Conservation (phyloP, 768 basidiomycete genomes). For the Leccinum disarticulatum region DNA sequence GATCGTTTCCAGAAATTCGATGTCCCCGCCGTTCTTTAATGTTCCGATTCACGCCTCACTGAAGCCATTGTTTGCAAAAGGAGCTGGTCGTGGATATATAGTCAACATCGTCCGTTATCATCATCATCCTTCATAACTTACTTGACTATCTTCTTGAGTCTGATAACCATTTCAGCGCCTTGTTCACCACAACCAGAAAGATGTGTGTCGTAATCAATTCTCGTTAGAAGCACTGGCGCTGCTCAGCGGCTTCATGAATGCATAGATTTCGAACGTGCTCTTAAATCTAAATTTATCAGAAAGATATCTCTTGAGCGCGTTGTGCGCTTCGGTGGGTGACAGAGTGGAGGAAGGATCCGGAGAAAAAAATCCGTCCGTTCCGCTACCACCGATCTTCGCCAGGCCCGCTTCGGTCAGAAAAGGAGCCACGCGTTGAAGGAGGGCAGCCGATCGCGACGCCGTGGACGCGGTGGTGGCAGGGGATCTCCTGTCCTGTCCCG, state of each 20-base stretch:
- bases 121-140: constrained; percentile 23
- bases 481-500: constrained; percentile 3
- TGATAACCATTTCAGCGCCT: constrained; percentile 18
- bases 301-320: constrained; percentile 43
- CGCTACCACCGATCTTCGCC: constrained; percentile 41
- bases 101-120: constrained; percentile 7
- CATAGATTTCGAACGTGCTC: constrained; percentile 42
- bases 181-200: neutral
- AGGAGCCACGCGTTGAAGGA: constrained; percentile 35
- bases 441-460: constrained; percentile 15
- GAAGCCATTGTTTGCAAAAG: constrained; percentile 40
- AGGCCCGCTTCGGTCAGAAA: constrained; percentile 48
- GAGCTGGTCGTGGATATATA: constrained; percentile 28
- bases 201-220: constrained; percentile 39
- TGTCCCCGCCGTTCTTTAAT: constrained; percentile 37
- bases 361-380: constrained; percentile 44
- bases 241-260: constrained; percentile 38
- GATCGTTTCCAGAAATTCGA: constrained; percentile 43
- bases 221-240: constrained; percentile 40
- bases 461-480: constrained; percentile 1
- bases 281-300: constrained; percentile 44
- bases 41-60: constrained; percentile 23
- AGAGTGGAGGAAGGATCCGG: constrained; percentile 31
- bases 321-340: constrained; percentile 50
- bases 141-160: constrained; percentile 53